A percentile compares a stretch with the other conserved stretches of the same genome.
Conservation (phyloP, 2,329 filamentous ascomycete species). For the Pestalotiopsis sp. region DNA sequence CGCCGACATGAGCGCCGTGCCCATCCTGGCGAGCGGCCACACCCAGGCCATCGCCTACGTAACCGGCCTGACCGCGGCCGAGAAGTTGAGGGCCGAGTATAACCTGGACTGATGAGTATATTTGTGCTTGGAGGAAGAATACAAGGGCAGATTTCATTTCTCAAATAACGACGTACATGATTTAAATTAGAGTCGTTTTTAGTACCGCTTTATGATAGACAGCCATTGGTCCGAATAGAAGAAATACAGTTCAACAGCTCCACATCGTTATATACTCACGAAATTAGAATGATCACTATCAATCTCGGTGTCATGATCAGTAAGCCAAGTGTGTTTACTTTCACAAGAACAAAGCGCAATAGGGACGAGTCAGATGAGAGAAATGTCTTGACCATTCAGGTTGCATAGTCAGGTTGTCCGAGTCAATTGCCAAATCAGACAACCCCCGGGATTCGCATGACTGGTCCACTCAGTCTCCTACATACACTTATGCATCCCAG, state of each 20-base stretch:
- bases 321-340: too few relatives aligned
- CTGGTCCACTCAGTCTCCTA: not conserved
- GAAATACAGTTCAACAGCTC: too few relatives aligned
- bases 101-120: conserved; percentile 25
- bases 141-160: not conserved
- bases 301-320: too few relatives aligned
- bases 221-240: not conserved
- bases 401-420: too few relatives aligned
- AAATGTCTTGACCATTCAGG: too few relatives aligned
- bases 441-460: too few relatives aligned
- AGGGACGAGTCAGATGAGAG: too few relatives aligned
- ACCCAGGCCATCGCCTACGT: conserved; percentile 57
- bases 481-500: not conserved
- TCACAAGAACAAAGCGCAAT: too few relatives aligned
- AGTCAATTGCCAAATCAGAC: too few relatives aligned
- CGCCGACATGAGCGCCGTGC: conserved; percentile 54
- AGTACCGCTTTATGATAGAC: not conserved
- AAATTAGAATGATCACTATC: too few relatives aligned
- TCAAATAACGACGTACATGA: not conserved
- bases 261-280: too few relatives aligned
- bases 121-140: not conserved
- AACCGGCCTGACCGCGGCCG: conserved; percentile 52
- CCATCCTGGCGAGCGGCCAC: conserved; percentile 53
- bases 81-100: conserved; percentile 50
- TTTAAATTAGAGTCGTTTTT: not conserved